A percentile compares a stretch with the other conserved stretches of the same genome.
These are phyloP conservation scores for Tulasnella calospora DNA, from an alignment of 768 basidiomycete species.

Conservation along the genomic window DNA sequence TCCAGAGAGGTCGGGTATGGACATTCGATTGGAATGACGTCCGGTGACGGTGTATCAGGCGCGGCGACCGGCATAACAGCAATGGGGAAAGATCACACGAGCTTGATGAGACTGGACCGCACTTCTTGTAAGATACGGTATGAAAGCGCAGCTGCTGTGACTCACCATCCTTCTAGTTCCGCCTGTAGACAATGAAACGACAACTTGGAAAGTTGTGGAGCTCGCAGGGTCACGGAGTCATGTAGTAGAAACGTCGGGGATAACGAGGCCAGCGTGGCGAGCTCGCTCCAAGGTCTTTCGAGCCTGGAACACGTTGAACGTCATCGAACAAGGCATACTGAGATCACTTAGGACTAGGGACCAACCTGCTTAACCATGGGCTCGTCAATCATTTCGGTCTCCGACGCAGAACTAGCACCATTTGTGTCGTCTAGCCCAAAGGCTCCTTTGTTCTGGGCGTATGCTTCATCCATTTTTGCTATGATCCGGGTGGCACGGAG, in stretches of 20 bases:
- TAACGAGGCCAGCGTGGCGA: slow-evolving; percentile 49
- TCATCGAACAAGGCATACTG: not conserved
- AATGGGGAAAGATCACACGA: not conserved
- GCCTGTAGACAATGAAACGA: not conserved
- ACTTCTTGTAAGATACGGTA: not conserved
- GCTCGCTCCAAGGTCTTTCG: slow-evolving; percentile 52
- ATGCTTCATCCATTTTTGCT: slow-evolving; percentile 55
- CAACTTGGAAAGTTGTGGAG: slow-evolving; percentile 6
- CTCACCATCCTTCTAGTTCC: not conserved
- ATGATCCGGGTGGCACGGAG: slow-evolving; percentile 69
- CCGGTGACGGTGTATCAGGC: not conserved
- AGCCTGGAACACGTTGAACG: slow-evolving; percentile 37
- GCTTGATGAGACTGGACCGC: not conserved
- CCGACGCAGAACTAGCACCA: slow-evolving; percentile 35
- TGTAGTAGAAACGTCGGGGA: slow-evolving; percentile 50
- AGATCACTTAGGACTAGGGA: slow-evolving; percentile 2
- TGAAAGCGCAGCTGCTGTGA: not conserved
- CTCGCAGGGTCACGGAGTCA: not conserved
- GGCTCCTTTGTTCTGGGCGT: slow-evolving; percentile 53
- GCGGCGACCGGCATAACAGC: not conserved
- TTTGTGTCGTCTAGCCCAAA: slow-evolving; percentile 60
- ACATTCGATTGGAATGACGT: not conserved
- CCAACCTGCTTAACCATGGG: slow-evolving; percentile 81
- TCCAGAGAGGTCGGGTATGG: not conserved
- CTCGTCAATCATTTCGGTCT: slow-evolving; percentile 78